These are phyloP conservation scores for Fusarium tupiense DNA, from an alignment of 2,329 filamentous ascomycete species.

Conservation along the genomic window DNA sequence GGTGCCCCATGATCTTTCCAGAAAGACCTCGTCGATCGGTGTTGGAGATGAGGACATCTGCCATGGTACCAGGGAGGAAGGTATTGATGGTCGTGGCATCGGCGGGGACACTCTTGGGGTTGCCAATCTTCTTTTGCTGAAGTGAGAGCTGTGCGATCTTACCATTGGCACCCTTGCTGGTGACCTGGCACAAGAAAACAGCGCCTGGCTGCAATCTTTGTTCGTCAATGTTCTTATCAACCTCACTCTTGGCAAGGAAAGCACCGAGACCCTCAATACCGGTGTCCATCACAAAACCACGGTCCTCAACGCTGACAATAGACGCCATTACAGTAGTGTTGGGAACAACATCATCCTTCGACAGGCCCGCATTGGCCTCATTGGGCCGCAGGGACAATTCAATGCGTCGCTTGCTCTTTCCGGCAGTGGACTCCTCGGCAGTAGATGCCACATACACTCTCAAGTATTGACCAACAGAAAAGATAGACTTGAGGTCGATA, in stretches of 20 bases:
- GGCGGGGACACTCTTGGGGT: slow-evolving; percentile 70
- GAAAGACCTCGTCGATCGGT: slow-evolving; percentile 77
- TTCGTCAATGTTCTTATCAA: slow-evolving; percentile 72
- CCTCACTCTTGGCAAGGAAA: slow-evolving; percentile 86
- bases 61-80: slow-evolving; percentile 90
- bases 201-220: slow-evolving; percentile 81
- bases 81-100: slow-evolving; percentile 88
- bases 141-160: slow-evolving; percentile 89
- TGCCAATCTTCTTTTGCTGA: slow-evolving; percentile 74
- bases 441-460: slow-evolving; percentile 85
- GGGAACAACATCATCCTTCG: slow-evolving; percentile 75
- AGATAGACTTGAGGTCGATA: slow-evolving; percentile 78
- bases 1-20: slow-evolving; percentile 90
- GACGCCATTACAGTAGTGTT: slow-evolving; percentile 88
- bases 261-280: slow-evolving; percentile 79
- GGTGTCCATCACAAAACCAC: slow-evolving; percentile 93
- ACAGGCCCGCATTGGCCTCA: slow-evolving; percentile 79
- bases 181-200: slow-evolving; percentile 85
- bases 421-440: slow-evolving; percentile 67
- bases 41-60: slow-evolving; percentile 84
- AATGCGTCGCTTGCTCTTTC: slow-evolving; percentile 81
- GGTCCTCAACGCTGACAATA: slow-evolving; percentile 92
- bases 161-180: slow-evolving; percentile 77
- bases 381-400: slow-evolving; percentile 86
- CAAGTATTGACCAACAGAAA: slow-evolving; percentile 86